phyloP scores from a whole-genome alignment of 2,329 filamentous ascomycete species.

The Pseudogymnoascus verrucosus region DNA sequence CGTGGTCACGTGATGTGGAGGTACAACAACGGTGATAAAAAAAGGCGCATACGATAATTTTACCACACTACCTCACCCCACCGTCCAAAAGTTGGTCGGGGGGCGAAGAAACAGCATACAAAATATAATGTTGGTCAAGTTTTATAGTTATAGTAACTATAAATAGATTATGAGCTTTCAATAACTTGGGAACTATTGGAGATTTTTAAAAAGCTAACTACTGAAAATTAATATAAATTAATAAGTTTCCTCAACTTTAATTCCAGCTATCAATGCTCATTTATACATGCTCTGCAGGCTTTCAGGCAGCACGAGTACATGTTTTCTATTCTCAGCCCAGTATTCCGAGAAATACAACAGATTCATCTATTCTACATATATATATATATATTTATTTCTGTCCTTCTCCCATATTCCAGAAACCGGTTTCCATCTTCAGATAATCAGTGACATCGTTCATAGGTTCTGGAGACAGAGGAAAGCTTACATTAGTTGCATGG shows the following conservation, averaged over 20 bases:
- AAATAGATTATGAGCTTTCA: background rate
- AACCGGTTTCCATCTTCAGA: slow-evolving; percentile 60
- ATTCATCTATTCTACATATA: background rate
- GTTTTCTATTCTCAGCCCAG: background rate
- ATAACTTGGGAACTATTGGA: background rate
- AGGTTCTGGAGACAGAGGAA: background rate
- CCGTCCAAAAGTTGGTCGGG: background rate
- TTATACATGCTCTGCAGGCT: fast-evolving
- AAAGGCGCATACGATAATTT: background rate
- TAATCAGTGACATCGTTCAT: slow-evolving; percentile 15
- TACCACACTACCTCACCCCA: background rate
- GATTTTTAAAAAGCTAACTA: background rate
- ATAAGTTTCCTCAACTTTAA: background rate
- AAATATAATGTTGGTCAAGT: background rate
- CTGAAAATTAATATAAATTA: background rate
- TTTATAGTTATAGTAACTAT: background rate
- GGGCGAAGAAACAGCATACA: background rate
- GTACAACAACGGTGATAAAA: background rate
- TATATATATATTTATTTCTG: background rate
- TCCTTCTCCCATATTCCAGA: slow-evolving; percentile 62
- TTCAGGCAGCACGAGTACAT: background rate
- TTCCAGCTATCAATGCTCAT: background rate
- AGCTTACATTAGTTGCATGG: slow-evolving; percentile 69
- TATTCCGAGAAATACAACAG: background rate
- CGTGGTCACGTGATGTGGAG: background rate